These are phyloP conservation scores for Agrostemma githago DNA, from an alignment of 148 eudicot genomes.

Conservation along the genomic window DNA sequence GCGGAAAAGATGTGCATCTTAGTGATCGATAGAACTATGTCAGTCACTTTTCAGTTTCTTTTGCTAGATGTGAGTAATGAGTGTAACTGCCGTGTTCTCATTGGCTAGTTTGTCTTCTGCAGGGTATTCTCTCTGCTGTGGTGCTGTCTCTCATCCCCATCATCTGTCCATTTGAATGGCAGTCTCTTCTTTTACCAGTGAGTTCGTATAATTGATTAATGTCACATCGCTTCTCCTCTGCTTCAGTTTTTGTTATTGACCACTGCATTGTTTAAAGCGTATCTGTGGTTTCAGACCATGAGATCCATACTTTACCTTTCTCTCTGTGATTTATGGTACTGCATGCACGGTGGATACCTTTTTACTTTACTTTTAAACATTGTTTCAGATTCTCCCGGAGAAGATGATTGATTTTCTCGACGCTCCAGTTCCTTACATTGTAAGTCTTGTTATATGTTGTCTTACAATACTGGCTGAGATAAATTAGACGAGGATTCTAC, in stretches of 20 bases:
- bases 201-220: constrained; percentile 33
- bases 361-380: background rate
- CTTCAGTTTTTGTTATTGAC: background rate
- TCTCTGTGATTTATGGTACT: background rate
- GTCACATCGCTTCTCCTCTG: background rate
- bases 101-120: constrained; percentile 25
- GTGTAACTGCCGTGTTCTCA: constrained; percentile 6
- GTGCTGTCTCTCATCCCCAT: constrained; percentile 73
- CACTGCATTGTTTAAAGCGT: background rate
- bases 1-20: background rate
- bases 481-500: background rate
- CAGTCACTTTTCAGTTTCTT: background rate
- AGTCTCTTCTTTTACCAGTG: constrained; percentile 88
- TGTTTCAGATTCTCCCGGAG: constrained; percentile 73
- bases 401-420: constrained; percentile 95
- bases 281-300: background rate
- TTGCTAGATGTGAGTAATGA: background rate
- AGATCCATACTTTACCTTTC: background rate
- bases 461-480: background rate
- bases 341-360: background rate
- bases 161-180: constrained; percentile 98
- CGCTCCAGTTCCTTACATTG: constrained; percentile 82
- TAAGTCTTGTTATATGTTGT: constrained; percentile 30
- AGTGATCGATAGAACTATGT: background rate
- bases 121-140: constrained; percentile 86